A percentile compares a stretch with the other conserved stretches of the same genome.
Evolutionary conservation across 2,329 filamentous ascomycete genomes (phyloP).

Genomic region (Boeremia exigua): DNA sequence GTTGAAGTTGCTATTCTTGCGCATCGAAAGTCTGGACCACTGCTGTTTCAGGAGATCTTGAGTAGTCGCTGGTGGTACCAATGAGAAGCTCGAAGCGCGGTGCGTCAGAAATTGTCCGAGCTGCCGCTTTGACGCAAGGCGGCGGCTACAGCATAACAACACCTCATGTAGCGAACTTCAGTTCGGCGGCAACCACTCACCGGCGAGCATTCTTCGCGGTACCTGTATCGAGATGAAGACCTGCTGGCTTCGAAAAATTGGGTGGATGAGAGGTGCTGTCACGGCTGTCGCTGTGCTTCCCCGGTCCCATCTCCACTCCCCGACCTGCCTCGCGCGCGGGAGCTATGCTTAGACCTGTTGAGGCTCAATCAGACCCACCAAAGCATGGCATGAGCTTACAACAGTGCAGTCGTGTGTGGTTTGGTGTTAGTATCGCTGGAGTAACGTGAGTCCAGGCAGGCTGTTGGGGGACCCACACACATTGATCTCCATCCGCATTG

Average conservation of each 20-base stretch:
- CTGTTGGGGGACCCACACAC: neutral
- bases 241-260: constrained; percentile 28
- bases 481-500: neutral
- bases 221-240: constrained; percentile 28
- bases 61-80: constrained; percentile 48
- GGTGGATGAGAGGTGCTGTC: constrained; percentile 37
- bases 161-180: constrained; percentile 26
- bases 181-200: constrained; percentile 41
- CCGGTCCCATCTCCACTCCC: constrained; percentile 38
- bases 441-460: constrained; percentile 9
- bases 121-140: constrained; percentile 38
- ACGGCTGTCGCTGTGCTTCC: constrained; percentile 41
- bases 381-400: constrained; percentile 21
- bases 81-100: constrained; percentile 37
- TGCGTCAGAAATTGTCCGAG: constrained; percentile 46
- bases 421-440: constrained; percentile 38
- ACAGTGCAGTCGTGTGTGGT: constrained; percentile 20
- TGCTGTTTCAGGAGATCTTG: constrained; percentile 46
- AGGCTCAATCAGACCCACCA: constrained; percentile 44
- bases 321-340: constrained; percentile 48
- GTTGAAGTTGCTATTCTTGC: constrained; percentile 42
- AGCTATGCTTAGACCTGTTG: constrained; percentile 46
- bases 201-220: constrained; percentile 18
- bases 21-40: constrained; percentile 32
- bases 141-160: constrained; percentile 44